Conservation (phyloP, 371 early-diverging fungal species). For the Mortierella sp. region DNA sequence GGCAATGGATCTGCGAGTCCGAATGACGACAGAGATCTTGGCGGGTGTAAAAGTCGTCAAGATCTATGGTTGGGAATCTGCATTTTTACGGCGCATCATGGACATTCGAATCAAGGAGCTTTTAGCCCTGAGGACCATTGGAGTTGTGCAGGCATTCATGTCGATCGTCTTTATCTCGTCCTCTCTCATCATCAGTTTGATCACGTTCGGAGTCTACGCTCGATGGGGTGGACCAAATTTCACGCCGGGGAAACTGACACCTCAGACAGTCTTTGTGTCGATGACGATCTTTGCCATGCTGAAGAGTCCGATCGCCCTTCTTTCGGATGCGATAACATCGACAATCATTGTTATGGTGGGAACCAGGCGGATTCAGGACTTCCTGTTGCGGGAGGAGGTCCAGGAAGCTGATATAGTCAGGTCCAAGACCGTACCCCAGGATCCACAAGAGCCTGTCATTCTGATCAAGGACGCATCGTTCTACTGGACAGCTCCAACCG, state of each 20-base stretch:
- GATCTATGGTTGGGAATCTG: constrained; percentile 57
- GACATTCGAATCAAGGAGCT: constrained; percentile 23
- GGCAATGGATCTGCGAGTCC: constrained; percentile 68
- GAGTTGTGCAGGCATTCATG: constrained; percentile 36
- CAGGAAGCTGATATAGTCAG: constrained; percentile 20
- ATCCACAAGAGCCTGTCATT: constrained; percentile 24
- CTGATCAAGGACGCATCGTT: constrained; percentile 60
- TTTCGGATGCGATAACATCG: constrained; percentile 27
- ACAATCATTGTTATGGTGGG: constrained; percentile 38
- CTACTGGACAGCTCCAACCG: constrained; percentile 57
- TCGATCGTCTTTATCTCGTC: constrained; percentile 44
- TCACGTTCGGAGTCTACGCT: constrained; percentile 37
- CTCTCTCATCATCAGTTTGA: constrained; percentile 40
- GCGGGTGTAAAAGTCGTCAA: constrained; percentile 59
- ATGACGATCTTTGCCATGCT: constrained; percentile 46
- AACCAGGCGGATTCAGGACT: constrained; percentile 34
- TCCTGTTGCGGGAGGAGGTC: constrained; percentile 35
- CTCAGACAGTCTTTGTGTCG: constrained; percentile 43
- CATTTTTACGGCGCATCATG: constrained; percentile 33
- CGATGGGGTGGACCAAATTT: constrained; percentile 41
- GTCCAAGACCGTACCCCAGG: constrained; percentile 9
- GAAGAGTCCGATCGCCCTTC: constrained; percentile 20
- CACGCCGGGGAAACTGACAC: constrained; percentile 39
- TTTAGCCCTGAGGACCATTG: constrained; percentile 19
- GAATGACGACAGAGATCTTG: constrained; percentile 60